phyloP scores from a whole-genome alignment of 352 stramenopile genomes.

The Hyaloperonospora arabidopsidis region DNA sequence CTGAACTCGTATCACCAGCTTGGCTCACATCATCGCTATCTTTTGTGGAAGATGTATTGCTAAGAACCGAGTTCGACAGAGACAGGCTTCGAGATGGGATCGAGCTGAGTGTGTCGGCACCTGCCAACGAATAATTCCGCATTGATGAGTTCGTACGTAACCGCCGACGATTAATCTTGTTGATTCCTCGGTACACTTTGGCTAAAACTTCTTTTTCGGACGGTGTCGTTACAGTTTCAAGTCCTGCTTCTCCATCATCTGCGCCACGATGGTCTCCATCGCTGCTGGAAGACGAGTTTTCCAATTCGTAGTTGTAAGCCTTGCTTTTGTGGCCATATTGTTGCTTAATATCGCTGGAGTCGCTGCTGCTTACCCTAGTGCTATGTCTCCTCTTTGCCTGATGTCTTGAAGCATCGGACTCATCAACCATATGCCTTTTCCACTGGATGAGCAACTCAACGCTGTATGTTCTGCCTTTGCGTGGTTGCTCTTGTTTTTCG shows the following conservation, averaged over 20 bases:
- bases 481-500: constrained; percentile 21
- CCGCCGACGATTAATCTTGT: constrained; percentile 63
- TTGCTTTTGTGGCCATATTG: constrained; percentile 14
- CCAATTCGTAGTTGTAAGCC: constrained; percentile 17
- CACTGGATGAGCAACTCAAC: constrained; percentile 74
- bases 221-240: constrained; percentile 62
- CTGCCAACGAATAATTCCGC: constrained; percentile 41
- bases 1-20: constrained; percentile 19
- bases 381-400: constrained; percentile 19
- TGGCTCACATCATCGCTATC: constrained; percentile 20
- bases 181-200: constrained; percentile 61
- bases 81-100: constrained; percentile 46
- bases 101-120: constrained; percentile 27
- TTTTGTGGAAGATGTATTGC: constrained; percentile 35
- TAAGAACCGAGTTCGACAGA: constrained; percentile 46
- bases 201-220: constrained; percentile 64
- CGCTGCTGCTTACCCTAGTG: constrained; percentile 15
- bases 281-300: constrained; percentile 18
- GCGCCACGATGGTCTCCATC: constrained; percentile 22
- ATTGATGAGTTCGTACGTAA: constrained; percentile 54
- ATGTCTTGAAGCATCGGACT: constrained; percentile 5
- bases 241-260: constrained; percentile 28
- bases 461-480: constrained; percentile 44
- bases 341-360: constrained; percentile 19
- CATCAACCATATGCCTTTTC: constrained; percentile 36